Evolutionary conservation across 495 filamentous ascomycete genomes (phyloP).

Genomic region (Chaetomidium leptoderma): DNA sequence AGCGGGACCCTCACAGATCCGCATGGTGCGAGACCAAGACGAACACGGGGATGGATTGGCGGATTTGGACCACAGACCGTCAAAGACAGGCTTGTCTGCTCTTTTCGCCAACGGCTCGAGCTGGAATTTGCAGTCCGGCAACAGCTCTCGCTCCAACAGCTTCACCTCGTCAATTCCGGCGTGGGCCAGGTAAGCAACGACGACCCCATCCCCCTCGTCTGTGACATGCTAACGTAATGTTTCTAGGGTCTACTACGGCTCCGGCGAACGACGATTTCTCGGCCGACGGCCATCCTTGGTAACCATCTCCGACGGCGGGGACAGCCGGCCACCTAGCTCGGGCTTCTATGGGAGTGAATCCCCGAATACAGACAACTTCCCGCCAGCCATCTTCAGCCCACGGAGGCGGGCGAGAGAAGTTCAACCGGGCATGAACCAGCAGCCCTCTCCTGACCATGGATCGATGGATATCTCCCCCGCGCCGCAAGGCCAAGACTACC

Average conservation of each 20-base stretch:
- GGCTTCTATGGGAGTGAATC: conserved; percentile 36
- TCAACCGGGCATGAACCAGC: conserved; percentile 17
- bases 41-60: conserved; percentile 54
- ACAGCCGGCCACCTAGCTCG: conserved; percentile 41
- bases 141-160: conserved; percentile 49
- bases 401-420: conserved; percentile 46
- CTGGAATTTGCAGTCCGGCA: conserved; percentile 45
- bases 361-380: conserved; percentile 45
- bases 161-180: conserved; percentile 58
- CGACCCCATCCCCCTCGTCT: not conserved
- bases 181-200: conserved; percentile 52
- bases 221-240: not conserved
- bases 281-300: conserved; percentile 37
- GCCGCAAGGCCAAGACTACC: conserved; percentile 21
- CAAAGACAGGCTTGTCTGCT: conserved; percentile 41
- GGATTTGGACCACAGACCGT: conserved; percentile 47
- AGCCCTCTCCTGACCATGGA: conserved; percentile 22
- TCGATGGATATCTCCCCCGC: conserved; percentile 35
- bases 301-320: conserved; percentile 37
- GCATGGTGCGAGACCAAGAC: conserved; percentile 47
- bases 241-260: conserved; percentile 50
- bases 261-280: conserved; percentile 47
- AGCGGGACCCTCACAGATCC: conserved; percentile 30
- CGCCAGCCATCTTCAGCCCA: conserved; percentile 49
- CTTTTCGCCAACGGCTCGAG: conserved; percentile 41